Evolutionary conservation across 441 rosid species (phyloP), one percentile per base, ranked within the genome.

Genomic region (Adansonia madagascariensis): DNA sequence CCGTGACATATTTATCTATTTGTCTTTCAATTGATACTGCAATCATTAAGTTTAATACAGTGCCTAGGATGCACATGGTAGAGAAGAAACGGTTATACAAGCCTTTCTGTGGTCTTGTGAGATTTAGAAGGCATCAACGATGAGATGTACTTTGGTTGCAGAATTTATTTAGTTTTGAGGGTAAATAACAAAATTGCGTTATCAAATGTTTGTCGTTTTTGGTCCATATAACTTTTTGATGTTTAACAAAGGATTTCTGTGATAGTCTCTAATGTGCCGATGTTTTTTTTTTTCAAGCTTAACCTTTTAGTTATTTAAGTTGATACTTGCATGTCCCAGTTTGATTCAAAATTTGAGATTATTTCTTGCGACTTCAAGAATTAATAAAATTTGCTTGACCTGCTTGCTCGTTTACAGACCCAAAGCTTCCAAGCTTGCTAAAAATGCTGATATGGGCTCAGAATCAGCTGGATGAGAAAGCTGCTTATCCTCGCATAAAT

Each of bases 391-490:
- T 35, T 74, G 31, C 70, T 10, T 24, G 18, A 71, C 10, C 55
- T 56, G 61, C 18, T 59, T 76, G 22, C n/a, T 75, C 41, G 8
- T 44, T 44, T 52, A 43, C 94, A 96, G 99, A 96, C 77, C 99
- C 99, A 9, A 96, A 96, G 84, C 97, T 96, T 76, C 95, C 97
- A 65, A 90, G 92, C 79, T 86, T 94, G 88, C 84, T 96, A 80
- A 96, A 91, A 88, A 94, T 92, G 97, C 80, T 96, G 88, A 20
- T 89, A 69, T 96, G 97, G 97, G 92, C 95, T 65, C 97, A 96
- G 82, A 90, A 83, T 52, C 94, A 91, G 81, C 94, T 96, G 6
- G 98, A 94, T 78, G 94, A 94, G 80, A 96, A 88, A 84, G 98
- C 97, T 73, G 83, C 83, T 18, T 96, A 94, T 86, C 99, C 99